Percentiles rank a stretch among this genome's conserved stretches.
phyloP scores from a whole-genome alignment of 164 flowering plant species.

The Chimonanthus salicifolius region DNA sequence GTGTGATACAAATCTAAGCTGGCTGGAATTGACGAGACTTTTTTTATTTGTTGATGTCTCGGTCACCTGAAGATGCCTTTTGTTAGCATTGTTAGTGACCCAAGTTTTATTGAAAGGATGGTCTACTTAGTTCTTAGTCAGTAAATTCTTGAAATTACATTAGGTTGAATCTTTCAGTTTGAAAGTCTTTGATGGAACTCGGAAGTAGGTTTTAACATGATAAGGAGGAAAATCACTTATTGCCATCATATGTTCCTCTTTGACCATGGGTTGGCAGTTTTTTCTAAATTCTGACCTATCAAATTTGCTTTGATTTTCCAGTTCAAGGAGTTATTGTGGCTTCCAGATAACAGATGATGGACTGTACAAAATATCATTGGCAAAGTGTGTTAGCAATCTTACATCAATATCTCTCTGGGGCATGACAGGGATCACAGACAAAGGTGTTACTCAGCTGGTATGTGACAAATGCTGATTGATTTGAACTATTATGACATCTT shows the following conservation, averaged over 20 bases:
- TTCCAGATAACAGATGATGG: conserved; percentile 92
- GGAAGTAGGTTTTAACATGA: neutral
- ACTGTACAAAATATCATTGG: conserved; percentile 54
- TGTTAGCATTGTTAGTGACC: no score
- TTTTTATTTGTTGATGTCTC: no score
- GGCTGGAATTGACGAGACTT: no score
- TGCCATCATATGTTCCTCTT: no score
- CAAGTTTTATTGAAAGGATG: no score
- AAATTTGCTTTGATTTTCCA: conserved; percentile 24
- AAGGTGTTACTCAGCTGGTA: conserved; percentile 87
- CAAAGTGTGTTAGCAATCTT: conserved; percentile 76
- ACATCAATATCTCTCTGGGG: conserved; percentile 92
- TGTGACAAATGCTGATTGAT: conserved; percentile 7
- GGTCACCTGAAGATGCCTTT: no score
- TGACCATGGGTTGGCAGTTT: no score
- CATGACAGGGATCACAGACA: conserved; percentile 78
- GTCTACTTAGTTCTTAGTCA: no score
- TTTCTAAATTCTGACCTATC: neutral
- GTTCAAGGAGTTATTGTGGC: conserved; percentile 93
- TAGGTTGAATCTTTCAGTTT: neutral
- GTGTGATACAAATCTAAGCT: no score
- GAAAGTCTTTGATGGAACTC: neutral
- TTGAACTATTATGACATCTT: neutral
- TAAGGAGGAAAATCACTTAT: neutral
- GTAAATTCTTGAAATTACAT: no score